Evolutionary conservation across 1,139 yeast species (phyloP), one percentile per base, ranked within the genome.

Genomic region (Scheffersomyces illinoinensis): DNA sequence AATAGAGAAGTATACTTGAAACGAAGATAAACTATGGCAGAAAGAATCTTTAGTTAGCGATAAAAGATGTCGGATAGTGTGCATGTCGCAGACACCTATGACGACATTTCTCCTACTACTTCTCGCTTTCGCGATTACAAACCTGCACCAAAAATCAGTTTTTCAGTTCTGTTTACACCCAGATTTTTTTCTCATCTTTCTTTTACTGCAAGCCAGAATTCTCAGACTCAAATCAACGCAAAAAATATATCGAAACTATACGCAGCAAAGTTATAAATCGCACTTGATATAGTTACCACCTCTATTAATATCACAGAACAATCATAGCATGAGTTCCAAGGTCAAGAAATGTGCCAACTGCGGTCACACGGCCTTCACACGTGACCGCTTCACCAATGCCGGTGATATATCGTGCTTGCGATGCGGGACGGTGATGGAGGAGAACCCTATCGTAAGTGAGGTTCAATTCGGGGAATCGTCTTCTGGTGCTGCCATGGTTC

Each of bases 401-500:
- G 89, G 90, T 3, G 97, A 91, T 73, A 73, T 90, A 47, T 89
- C 93, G 46, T 95, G 99, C 78, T 79, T 82, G 50, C 71, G 76
- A 53, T 95, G 99, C 84, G 98, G 98, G 71, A 78, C 87, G 26
- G 98, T 95, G 50, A 85, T 85, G 58, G 97, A 92, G 66, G 98
- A 93, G 71, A 91, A 93, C 68, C 97, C 97, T 43, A 93, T 95
- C 66, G 98, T 96, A 33, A 88, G 97, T 24, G 99, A 96, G 71
- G 96, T 96, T 59, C 91, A 96, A 21, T 95, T 93, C 76, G 96
- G 96, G 52, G 99, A 96, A 69, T 85, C 93, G 3, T 84, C 97
- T 14, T 83, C 89, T 33, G 99, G 99, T 64, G 98, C 97, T 10
- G 98, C 99, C 47, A 86, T 91, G 60, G 97, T 95, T 1, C 97